A percentile compares a stretch with the other conserved stretches of the same genome.
Conservation (phyloP, 2,329 filamentous ascomycete species). For the Gremmenia infestans region DNA sequence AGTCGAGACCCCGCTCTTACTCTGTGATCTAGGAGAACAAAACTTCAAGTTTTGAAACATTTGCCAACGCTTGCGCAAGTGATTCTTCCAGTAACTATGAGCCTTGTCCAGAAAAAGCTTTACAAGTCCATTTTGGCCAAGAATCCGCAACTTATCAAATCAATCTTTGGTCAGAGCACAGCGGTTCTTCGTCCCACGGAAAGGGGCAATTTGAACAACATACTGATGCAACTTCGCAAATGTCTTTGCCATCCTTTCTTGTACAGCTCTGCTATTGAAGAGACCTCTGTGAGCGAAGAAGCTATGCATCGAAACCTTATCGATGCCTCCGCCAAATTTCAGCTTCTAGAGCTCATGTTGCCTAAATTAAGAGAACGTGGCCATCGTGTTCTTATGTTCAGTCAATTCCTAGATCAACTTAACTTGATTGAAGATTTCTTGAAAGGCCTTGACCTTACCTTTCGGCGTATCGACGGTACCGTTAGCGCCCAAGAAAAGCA, state of each 20-base stretch:
- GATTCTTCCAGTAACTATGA: constrained; percentile 95
- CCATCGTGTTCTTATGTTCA: constrained; percentile 91
- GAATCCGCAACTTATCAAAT: constrained; percentile 80
- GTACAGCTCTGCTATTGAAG: constrained; percentile 86
- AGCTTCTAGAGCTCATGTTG: constrained; percentile 78
- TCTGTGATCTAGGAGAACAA: constrained; percentile 59
- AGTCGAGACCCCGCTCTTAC: background rate
- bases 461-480: constrained; percentile 80
- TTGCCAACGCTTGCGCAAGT: constrained; percentile 91
- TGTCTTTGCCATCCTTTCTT: constrained; percentile 95
- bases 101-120: constrained; percentile 83
- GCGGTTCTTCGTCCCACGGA: constrained; percentile 59
- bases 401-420: constrained; percentile 86
- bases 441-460: constrained; percentile 64
- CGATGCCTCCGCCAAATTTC: constrained; percentile 85
- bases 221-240: constrained; percentile 90
- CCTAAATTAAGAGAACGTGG: constrained; percentile 81
- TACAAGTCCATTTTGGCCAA: constrained; percentile 92
- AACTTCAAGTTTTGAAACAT: constrained; percentile 84
- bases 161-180: constrained; percentile 70
- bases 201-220: constrained; percentile 81
- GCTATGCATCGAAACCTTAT: constrained; percentile 75
- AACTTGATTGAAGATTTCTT: constrained; percentile 92
- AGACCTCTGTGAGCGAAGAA: constrained; percentile 57
- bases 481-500: constrained; percentile 83